These are phyloP conservation scores for Theileria luwenshuni DNA, from an alignment of 169 alveolate genomes.

Conservation along the genomic window DNA sequence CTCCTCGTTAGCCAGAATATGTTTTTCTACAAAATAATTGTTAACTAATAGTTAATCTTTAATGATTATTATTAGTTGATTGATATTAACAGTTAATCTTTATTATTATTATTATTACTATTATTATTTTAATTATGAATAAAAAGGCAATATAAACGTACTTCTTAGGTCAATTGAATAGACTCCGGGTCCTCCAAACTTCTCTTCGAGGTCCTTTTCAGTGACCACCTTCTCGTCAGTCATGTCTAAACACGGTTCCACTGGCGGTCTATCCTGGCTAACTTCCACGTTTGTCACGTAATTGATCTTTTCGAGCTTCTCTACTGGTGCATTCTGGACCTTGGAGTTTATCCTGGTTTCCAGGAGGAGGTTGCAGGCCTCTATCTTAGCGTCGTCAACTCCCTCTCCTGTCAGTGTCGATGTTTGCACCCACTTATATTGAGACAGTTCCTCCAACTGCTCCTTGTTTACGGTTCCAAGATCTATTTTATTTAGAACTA, in stretches of 20 bases:
- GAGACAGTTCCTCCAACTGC: constrained; percentile 77
- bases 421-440: constrained; percentile 65
- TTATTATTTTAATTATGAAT: constrained; percentile 55
- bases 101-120: no score
- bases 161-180: constrained; percentile 88
- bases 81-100: no score
- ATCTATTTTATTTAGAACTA: constrained; percentile 95
- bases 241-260: constrained; percentile 15
- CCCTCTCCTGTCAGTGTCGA: constrained; percentile 84
- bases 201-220: constrained; percentile 67
- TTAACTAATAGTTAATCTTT: no score
- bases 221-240: constrained; percentile 43
- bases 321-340: constrained; percentile 35
- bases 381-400: constrained; percentile 87
- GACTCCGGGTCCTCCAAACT: constrained; percentile 98
- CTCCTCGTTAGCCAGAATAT: constrained; percentile 87
- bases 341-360: constrained; percentile 71
- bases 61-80: no score
- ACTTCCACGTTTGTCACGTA: constrained; percentile 50
- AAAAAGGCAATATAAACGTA: no score
- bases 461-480: constrained; percentile 82
- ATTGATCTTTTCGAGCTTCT: constrained; percentile 36
- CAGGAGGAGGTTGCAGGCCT: constrained; percentile 85
- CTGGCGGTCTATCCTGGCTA: constrained; percentile 87
- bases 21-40: constrained; percentile 77